Evolutionary conservation across 208 protist species (phyloP).

Genomic region (Strigomonas culicis): DNA sequence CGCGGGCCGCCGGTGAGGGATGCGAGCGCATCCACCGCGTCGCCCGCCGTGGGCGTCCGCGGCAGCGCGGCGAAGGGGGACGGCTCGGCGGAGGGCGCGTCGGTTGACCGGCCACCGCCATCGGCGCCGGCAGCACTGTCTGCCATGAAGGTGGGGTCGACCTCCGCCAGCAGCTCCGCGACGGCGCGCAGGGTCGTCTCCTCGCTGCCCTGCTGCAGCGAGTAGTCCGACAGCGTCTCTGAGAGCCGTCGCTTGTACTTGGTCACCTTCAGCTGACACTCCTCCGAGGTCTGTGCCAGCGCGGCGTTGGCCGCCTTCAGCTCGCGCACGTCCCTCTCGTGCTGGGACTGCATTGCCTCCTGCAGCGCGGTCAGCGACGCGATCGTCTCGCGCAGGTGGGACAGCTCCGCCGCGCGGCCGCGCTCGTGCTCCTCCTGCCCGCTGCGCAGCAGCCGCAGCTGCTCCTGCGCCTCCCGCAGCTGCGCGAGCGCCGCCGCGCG

Average conservation of each 20-base stretch:
- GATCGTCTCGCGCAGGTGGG: slow-evolving; percentile 11
- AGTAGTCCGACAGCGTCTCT: slow-evolving; percentile 18
- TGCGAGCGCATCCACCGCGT: too few species aligned
- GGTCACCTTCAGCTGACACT: slow-evolving; percentile 1
- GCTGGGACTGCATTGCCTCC: slow-evolving; percentile 19
- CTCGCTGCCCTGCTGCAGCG: slow-evolving; percentile 20
- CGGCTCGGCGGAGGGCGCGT: too few species aligned
- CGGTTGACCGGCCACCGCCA: too few species aligned
- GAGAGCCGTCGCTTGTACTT: slow-evolving; percentile 10
- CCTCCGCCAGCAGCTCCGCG: slow-evolving; percentile 14
- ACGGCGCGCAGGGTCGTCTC: slow-evolving; percentile 20
- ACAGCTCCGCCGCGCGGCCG: neutral
- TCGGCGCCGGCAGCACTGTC: too few species aligned
- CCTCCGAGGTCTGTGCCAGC: slow-evolving; percentile 6
- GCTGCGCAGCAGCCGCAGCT: slow-evolving; percentile 26
- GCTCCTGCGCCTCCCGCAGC: slow-evolving; percentile 21
- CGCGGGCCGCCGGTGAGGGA: too few species aligned
- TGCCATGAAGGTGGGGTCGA: too few species aligned
- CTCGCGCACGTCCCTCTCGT: slow-evolving; percentile 26
- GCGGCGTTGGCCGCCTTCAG: slow-evolving; percentile 9
- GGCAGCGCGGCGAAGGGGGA: too few species aligned
- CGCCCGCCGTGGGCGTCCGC: too few species aligned
- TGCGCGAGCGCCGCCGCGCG: slow-evolving; percentile 20
- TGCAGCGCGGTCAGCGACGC: slow-evolving; percentile 15
- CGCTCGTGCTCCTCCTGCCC: neutral